A percentile compares a stretch with the other conserved stretches of the same genome.
Conservation (phyloP, 306 rosid species). For the Oxytropis ochrocephala region DNA sequence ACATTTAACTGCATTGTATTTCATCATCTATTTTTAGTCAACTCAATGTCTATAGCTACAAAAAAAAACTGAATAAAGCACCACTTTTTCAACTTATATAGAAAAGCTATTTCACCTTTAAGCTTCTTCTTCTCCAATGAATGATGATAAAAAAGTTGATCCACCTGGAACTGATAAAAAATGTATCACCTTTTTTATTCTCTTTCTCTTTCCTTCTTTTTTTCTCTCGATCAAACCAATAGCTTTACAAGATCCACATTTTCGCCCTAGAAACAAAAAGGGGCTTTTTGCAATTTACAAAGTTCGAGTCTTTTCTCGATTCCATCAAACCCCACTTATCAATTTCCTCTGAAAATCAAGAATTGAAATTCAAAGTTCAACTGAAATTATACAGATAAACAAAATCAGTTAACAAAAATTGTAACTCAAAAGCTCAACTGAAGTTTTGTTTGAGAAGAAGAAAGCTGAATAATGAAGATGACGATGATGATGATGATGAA, state of each 20-base stretch:
- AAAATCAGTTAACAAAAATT: constrained; percentile 4
- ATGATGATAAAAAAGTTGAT: constrained; percentile 25
- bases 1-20: constrained; percentile 18
- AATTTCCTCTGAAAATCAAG: constrained; percentile 14
- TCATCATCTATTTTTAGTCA: constrained; percentile 26
- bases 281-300: constrained; percentile 14
- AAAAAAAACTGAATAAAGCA: constrained; percentile 20
- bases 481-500: not conserved
- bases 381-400: not conserved
- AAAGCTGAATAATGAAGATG: not conserved
- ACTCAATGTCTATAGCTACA: constrained; percentile 20
- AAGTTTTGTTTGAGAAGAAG: constrained; percentile 18
- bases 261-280: constrained; percentile 17
- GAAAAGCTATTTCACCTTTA: constrained; percentile 31
- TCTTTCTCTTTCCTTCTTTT: not conserved
- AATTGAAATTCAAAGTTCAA: no score
- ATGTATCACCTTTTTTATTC: not conserved
- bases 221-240: constrained; percentile 37
- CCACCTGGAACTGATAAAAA: constrained; percentile 28
- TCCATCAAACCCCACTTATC: constrained; percentile 21
- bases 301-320: constrained; percentile 31
- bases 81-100: constrained; percentile 25
- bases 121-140: constrained; percentile 37
- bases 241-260: constrained; percentile 37
- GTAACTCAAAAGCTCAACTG: constrained; percentile 11